Conservation (phyloP, 2,329 filamentous ascomycete species). For the Aspergillus fumigatiaffinis region DNA sequence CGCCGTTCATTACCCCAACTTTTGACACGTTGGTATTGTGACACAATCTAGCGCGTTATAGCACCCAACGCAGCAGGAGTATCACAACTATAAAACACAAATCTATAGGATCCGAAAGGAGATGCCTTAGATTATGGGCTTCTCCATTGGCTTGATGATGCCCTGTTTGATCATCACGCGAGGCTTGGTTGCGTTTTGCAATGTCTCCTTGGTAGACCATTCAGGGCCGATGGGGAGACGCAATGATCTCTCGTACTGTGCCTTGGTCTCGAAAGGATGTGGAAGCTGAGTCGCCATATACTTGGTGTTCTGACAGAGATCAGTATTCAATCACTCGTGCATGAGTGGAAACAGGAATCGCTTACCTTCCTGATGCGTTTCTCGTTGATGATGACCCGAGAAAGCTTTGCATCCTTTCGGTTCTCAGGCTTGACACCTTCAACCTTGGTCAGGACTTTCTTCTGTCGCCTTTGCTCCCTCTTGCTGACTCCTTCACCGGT, state of each 20-base stretch:
- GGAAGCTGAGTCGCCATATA: constrained; percentile 82
- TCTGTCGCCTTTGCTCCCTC: constrained; percentile 57
- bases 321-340: constrained; percentile 4
- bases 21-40: neutral
- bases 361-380: constrained; percentile 80
- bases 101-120: neutral
- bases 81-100: neutral
- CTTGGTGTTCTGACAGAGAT: constrained; percentile 63
- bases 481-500: constrained; percentile 76
- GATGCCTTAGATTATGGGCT: constrained; percentile 55
- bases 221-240: constrained; percentile 86
- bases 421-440: constrained; percentile 72
- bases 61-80: neutral
- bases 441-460: constrained; percentile 47
- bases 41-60: neutral
- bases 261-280: constrained; percentile 79
- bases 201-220: constrained; percentile 94
- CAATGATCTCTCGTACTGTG: constrained; percentile 87
- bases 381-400: constrained; percentile 87
- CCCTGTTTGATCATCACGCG: constrained; percentile 88
- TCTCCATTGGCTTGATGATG: constrained; percentile 80
- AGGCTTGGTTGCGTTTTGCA: constrained; percentile 85
- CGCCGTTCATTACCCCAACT: neutral
- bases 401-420: constrained; percentile 76
- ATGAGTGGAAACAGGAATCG: neutral